These are phyloP conservation scores for Wickerhamomyces ciferrii DNA, from an alignment of 805 yeast species.

Conservation along the genomic window DNA sequence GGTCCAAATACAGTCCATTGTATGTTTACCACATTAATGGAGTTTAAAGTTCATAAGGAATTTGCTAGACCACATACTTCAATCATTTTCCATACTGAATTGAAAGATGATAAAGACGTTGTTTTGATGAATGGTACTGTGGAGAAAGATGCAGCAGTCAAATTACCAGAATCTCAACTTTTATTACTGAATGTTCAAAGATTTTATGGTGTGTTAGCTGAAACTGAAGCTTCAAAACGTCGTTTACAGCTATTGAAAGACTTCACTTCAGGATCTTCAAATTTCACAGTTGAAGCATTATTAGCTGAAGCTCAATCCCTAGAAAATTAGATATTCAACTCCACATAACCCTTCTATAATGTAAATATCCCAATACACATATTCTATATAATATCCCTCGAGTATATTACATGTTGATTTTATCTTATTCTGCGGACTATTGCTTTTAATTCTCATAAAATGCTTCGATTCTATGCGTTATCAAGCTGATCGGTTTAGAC, in stretches of 20 bases:
- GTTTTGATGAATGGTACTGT: constrained; percentile 85
- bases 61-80: constrained; percentile 96
- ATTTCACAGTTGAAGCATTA: constrained; percentile 64
- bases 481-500: neutral
- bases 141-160: constrained; percentile 64
- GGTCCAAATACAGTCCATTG: constrained; percentile 84
- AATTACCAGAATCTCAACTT: constrained; percentile 71
- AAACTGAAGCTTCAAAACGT: constrained; percentile 34
- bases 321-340: constrained; percentile 32
- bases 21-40: constrained; percentile 85
- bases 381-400: neutral
- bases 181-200: constrained; percentile 73
- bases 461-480: too few relatives aligned
- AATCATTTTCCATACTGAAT: constrained; percentile 78
- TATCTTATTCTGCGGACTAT: too few relatives aligned
- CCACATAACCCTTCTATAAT: too few relatives aligned
- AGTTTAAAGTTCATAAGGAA: constrained; percentile 84
- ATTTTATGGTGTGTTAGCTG: constrained; percentile 68
- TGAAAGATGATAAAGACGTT: constrained; percentile 50
- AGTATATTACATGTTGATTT: neutral
- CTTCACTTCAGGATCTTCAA: constrained; percentile 64
- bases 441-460: too few relatives aligned
- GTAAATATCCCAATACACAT: neutral
- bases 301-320: constrained; percentile 70
- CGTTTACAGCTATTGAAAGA: constrained; percentile 55